These are phyloP conservation scores for Hordeum pubiflorum DNA, from an alignment of 202 grass and related monocot genomes.

Conservation along the genomic window DNA sequence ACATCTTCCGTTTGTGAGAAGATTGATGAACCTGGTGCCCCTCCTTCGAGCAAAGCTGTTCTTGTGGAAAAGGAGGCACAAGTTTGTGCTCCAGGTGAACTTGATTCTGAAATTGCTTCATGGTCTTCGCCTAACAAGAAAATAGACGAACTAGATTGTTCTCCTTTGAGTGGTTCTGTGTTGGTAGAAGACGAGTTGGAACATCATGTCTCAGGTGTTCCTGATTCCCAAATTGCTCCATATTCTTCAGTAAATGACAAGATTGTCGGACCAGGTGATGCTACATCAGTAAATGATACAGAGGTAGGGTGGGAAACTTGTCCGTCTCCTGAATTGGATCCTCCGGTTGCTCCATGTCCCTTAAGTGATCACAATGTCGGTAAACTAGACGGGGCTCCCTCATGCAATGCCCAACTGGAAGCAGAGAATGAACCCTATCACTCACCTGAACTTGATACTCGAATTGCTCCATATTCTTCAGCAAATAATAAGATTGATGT, in stretches of 20 bases:
- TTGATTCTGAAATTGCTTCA: constrained; percentile 19
- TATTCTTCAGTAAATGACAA: constrained; percentile 21
- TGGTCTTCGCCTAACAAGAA: constrained; percentile 19
- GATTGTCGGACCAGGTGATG: background rate
- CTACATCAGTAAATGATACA: background rate
- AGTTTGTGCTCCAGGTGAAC: constrained; percentile 17
- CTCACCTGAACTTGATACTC: constrained; percentile 13
- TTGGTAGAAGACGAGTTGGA: constrained; percentile 24
- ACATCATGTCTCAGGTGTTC: constrained; percentile 9
- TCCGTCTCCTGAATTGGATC: constrained; percentile 19
- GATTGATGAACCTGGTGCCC: constrained; percentile 15
- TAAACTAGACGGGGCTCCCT: constrained; percentile 17
- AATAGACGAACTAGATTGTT: constrained; percentile 1
- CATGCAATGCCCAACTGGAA: background rate
- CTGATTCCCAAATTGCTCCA: constrained; percentile 18
- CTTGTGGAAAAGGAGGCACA: background rate
- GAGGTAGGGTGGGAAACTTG: constrained; percentile 24
- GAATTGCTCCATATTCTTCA: constrained; percentile 8
- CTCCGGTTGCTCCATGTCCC: constrained; percentile 15
- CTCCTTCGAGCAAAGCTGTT: constrained; percentile 4
- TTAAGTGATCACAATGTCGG: constrained; percentile 12
- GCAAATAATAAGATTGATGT: constrained; percentile 13
- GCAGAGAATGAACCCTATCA: constrained; percentile 1
- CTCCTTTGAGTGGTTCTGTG: constrained; percentile 30
- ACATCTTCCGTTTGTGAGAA: constrained; percentile 20